Base-by-base conservation (phyloP, 176 grass and related monocot species). In the Zoysia japonica region DNA sequence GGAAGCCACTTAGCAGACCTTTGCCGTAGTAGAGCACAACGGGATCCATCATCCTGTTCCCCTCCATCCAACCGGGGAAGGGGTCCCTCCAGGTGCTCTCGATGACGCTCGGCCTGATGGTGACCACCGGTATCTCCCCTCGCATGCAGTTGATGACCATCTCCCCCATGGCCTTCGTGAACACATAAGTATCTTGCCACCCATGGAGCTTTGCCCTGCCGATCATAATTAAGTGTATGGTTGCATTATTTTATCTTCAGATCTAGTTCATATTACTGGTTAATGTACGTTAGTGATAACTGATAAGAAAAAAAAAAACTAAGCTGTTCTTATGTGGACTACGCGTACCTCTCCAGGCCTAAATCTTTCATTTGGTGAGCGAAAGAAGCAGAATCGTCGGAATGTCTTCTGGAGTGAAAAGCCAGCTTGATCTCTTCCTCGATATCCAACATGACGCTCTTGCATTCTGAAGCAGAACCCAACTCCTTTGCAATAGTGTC, bases 11-110 rank as follows among this genome's bases (percentile, higher is more conserved):
- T 5, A 98, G 75, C 76, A 92, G 89, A 11, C 95, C 92, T 90
- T 98, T 98, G 60, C 95, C 95, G 79, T 98, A 98, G 71, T 92
- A 92, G 9, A 98, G 85, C 6, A 98, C 83, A 14, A 98, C 85
- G 14, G 95, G 95, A 68, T 98, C 95, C 95, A 94, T 98, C 95
- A 98, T 98, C 78, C 95, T 97, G 75, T 94, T 92, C 54, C 95
- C 95, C 92, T 97, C 95, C 89, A 97, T 97, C 95, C 95, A 97
- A 5, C 95, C 95, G 0, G 91, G 89, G 85, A 97, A 97, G 13
- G 95, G 95, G n/a, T 97, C 95, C 35, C 74, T 88, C 65, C 84
- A 87, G 71, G 92, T 92, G 81, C 95, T 94, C 78, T 97, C 95
- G 2, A 97, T 90, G 11, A 97, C 87, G 41, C 95, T 97, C 0